Base-by-base conservation (phyloP, 768 basidiomycete genomes). In the Exidia glandulosa region DNA sequence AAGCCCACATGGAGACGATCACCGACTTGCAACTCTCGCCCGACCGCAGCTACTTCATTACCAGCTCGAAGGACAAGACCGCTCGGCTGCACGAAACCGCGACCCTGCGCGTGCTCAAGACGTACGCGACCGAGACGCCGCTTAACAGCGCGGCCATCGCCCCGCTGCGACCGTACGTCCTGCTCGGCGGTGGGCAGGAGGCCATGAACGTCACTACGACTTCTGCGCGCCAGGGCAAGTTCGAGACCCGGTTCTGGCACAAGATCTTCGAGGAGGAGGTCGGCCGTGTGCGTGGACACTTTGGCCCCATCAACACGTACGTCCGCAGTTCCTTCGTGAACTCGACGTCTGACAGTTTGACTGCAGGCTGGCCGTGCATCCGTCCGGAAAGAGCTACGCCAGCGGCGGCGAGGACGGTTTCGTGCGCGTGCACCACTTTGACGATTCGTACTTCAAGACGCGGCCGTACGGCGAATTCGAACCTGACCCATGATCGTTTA, bases 211-310 rank as follows among this genome's bases (percentile, higher is more conserved):
- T 98, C 57, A 97, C 96, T 14, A 98, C 93, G 7, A 98, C 95
- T 1, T 93, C 92, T 2, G 68, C 84, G 27, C 84, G 96, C 57
- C 91, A 96, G 71, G 96, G 95, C 25, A 96, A 97, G 73, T 99
- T 99, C 71, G 96, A 98, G 75, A 91, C 93, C 12, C 81, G 94
- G 37, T 97, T 99, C 77, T 98, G 94, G 93, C 95, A 99, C 78
- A 92, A 88, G 66, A 79, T 95, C 36, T 89, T 95, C 66, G 94
- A 95, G 73, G 94, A 96, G 76, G 95, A 98, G 71, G 88, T 98
- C 58, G 94, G 95, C 19, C 84, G 94, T 12, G 94, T 99, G 47
- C 94, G 94, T 71, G 96, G 96, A 13, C 95, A 98, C 72, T 99
- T 98, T 69, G 92, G 92, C 9, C 92, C 93, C 47, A 86, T 94